Evolutionary conservation across 495 filamentous ascomycete genomes (phyloP), one percentile per base, ranked within the genome.

Genomic region (Neurospora cerealis): DNA sequence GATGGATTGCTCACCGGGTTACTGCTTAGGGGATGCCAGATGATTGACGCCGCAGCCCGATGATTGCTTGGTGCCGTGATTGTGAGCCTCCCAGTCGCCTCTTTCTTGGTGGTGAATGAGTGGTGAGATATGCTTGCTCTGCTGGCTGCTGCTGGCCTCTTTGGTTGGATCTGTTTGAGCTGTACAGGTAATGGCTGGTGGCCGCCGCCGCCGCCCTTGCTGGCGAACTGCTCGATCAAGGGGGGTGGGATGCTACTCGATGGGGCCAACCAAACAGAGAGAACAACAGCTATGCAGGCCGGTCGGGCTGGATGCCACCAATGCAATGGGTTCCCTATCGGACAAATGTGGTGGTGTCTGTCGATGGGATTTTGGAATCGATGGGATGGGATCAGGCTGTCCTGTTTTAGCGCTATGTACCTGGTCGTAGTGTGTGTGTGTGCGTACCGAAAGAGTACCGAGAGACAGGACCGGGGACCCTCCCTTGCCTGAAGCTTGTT

Each of bases 231-330:
- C 75, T 79, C 74, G 72, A 69, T 70, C 36, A 46, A 73, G 48
- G 71, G 76, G 24, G 48, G 38, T 9, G 15, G 5, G 40, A 19
- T 41, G 40, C 40, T 42, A 19, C 40, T 7, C 5, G 46, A 24
- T 24, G 21, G 9, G 11, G 21, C 13, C 54, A 62, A 54, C 46
- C 46, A 54, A 13, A 70, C 78, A 76, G 77, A 70, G 76, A 76
- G 77, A 80, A 76, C 75, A 78, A 76, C 73, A 71, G 74, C 21
- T n/a, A 41, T 38, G 72, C 46, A 76, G 44, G 75, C 46, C 70
- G 40, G 74, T 72, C 69, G 72, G 70, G 70, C 73, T 72, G 71
- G 40, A 75, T 69, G 78, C 74, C 46, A 71, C 78, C 78, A 77
- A 79, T 75, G 75, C 75, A 74, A 44, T 36, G 41, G 24, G 9